Percentiles rank a stretch among this genome's conserved stretches.
These are phyloP conservation scores for Solanum megistacrolobum DNA, from an alignment of 257 asterid species.

Conservation along the genomic window DNA sequence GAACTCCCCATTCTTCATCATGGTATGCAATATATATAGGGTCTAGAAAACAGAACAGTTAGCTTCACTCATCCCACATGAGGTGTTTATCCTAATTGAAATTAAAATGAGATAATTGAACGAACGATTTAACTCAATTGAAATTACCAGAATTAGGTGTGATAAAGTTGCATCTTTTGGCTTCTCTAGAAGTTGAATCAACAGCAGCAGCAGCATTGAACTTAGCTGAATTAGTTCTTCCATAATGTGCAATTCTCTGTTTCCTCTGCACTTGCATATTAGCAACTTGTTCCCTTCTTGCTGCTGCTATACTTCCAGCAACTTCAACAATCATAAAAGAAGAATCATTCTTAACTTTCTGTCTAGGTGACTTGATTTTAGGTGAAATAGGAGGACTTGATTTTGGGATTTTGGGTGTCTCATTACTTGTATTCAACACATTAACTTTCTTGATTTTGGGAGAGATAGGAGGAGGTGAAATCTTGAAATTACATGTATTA, in stretches of 20 bases:
- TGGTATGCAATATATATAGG: constrained; percentile 65
- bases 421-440: constrained; percentile 6
- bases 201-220: neutral
- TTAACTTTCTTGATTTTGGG: constrained; percentile 25
- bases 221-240: constrained; percentile 36
- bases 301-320: constrained; percentile 74
- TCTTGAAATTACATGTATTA: neutral
- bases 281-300: constrained; percentile 66
- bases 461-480: constrained; percentile 3
- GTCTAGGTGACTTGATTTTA: constrained; percentile 26
- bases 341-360: constrained; percentile 12
- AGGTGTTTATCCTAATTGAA: neutral
- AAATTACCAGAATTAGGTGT: constrained; percentile 55
- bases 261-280: constrained; percentile 61
- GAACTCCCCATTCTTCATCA: constrained; percentile 88
- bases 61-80: neutral
- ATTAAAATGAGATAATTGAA: neutral
- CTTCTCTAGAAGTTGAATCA: constrained; percentile 3
- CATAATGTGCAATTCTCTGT: constrained; percentile 67
- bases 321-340: constrained; percentile 28
- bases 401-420: neutral
- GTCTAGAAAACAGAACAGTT: constrained; percentile 1
- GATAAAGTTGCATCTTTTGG: constrained; percentile 62
- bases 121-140: neutral
- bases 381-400: constrained; percentile 23